These are phyloP conservation scores for Kluyveromyces starmeri DNA, from an alignment of 805 yeast species.

Conservation along the genomic window DNA sequence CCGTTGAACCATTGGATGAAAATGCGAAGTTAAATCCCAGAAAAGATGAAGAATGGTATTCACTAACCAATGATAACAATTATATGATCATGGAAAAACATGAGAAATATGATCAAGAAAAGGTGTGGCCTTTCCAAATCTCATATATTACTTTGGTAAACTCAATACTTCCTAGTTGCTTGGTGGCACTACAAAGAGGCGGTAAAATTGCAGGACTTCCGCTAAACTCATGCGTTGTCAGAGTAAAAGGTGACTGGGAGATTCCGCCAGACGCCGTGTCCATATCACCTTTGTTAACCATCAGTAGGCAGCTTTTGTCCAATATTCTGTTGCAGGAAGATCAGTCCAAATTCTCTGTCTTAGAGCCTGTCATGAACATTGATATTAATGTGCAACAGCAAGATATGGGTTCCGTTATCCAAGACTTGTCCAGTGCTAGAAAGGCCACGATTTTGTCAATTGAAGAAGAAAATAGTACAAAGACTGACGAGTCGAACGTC, in stretches of 20 bases:
- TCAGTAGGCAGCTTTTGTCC: constrained; percentile 38
- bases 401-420: constrained; percentile 73
- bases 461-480: constrained; percentile 44
- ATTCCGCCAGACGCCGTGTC: constrained; percentile 42
- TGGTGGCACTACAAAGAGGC: constrained; percentile 57
- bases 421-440: constrained; percentile 72
- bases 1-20: constrained; percentile 16
- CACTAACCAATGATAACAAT: constrained; percentile 28
- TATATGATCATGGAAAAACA: constrained; percentile 26
- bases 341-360: constrained; percentile 37
- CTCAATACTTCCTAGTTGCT: constrained; percentile 47
- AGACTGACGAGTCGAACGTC: constrained; percentile 26
- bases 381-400: constrained; percentile 57
- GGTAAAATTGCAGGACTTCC: constrained; percentile 43
- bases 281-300: constrained; percentile 34
- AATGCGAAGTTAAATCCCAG: constrained; percentile 21
- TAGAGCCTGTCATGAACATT: constrained; percentile 87
- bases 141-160: constrained; percentile 44
- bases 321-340: constrained; percentile 28
- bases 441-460: constrained; percentile 66
- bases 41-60: constrained; percentile 22
- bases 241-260: constrained; percentile 39
- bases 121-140: constrained; percentile 42
- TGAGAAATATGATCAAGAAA: constrained; percentile 15
- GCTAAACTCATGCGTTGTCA: constrained; percentile 50